These are phyloP conservation scores for Kandelia obovata DNA, from an alignment of 345 rosid genomes.

Conservation along the genomic window DNA sequence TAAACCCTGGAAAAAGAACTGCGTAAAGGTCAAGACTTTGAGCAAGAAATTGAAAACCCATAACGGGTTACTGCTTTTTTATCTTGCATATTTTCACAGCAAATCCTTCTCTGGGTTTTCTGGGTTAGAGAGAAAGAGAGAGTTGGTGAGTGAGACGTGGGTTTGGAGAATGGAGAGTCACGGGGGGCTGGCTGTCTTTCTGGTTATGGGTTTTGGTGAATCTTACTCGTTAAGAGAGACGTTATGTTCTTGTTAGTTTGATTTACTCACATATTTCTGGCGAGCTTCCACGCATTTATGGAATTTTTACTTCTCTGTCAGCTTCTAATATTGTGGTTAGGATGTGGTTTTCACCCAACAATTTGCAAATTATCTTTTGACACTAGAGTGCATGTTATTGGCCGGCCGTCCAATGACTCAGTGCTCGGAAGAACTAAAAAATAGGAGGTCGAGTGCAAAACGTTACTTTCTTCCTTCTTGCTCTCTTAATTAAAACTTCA, in stretches of 20 bases:
- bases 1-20: slow-evolving; percentile 11
- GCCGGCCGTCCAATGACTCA: too few species aligned
- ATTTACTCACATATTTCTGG: slow-evolving; percentile 2
- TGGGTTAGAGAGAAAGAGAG: slow-evolving; percentile 10
- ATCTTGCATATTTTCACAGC: slow-evolving; percentile 11
- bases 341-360: slow-evolving; percentile 6
- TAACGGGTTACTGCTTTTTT: slow-evolving; percentile 14
- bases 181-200: slow-evolving; percentile 10
- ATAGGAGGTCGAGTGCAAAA: too few species aligned
- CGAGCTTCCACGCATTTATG: too few species aligned
- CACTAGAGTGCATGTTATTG: too few species aligned
- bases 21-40: slow-evolving; percentile 13
- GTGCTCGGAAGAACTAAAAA: too few species aligned
- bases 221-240: slow-evolving; percentile 19
- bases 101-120: slow-evolving; percentile 9
- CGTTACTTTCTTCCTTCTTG: too few species aligned
- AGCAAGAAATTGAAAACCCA: slow-evolving; percentile 9
- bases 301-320: too few species aligned
- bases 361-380: neutral
- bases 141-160: slow-evolving; percentile 33
- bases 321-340: neutral
- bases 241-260: slow-evolving; percentile 11
- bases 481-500: too few species aligned
- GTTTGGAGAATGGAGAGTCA: slow-evolving; percentile 25
- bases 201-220: slow-evolving; percentile 39